Base-by-base conservation (phyloP, 345 rosid genomes). In the Eucalyptus brandiana region DNA sequence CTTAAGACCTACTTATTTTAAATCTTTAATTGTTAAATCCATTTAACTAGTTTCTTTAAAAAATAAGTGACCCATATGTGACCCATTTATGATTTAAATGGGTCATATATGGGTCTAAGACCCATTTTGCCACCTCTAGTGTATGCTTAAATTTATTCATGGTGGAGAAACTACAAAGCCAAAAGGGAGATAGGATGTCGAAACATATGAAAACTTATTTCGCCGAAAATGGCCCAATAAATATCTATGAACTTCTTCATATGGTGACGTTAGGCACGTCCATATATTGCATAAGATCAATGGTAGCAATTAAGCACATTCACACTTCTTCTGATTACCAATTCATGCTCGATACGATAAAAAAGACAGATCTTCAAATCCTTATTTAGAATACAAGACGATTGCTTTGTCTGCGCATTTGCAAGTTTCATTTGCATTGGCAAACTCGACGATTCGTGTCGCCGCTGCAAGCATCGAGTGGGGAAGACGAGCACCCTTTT, bases 381-480 rank as follows among this genome's bases (percentile, higher is more conserved):
- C 23, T 8, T 8, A 8, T 8, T 32, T 2, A 32, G 11, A 32
- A 1, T 8, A 16, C 40, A 67, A 67, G 80, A 72, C 7, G 26
- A 0, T 18, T 19, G 44, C 26, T 34, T 5, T 37, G 14, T 34
- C 21, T 34, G 0, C 0, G 4, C 14, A 0, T 37, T 18, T 34
- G 7, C 44, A 34, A 18, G 21, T 34, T 69, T 9, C 24, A 34
- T 0, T 34, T 12, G 26, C 23, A 23, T 9, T 34, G 19, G 24
- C 81, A 19, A 37, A 37, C 23, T 19, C 26, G 2, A 6, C 6
- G 4, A 34, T 72, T 72, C 8, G 11, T 34, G 44, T 69, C 44
- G 19, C 44, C 24, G 4, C 44, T 34, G 9, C 24, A 16, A 67
- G 34, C 12, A 32, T 19, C 4, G 9, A 24, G 62, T 56, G 28